Percentiles rank a stretch among this genome's conserved stretches.
These are phyloP conservation scores for Fusarium haematococcum DNA, from an alignment of 2,329 filamentous ascomycete species.

Conservation along the genomic window DNA sequence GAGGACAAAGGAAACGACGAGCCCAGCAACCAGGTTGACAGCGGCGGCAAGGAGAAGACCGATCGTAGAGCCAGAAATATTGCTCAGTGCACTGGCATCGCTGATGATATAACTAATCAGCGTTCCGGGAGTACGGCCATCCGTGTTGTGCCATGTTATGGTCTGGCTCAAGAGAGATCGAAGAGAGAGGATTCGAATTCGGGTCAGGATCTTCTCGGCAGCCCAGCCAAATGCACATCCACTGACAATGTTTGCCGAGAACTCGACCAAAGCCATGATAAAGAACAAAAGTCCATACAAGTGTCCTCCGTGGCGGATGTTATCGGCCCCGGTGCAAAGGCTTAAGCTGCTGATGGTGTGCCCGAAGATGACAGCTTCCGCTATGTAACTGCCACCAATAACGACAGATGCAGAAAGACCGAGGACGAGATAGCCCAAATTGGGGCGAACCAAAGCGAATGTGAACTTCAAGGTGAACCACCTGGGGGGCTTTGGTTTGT, in stretches of 20 bases:
- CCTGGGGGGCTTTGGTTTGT: background rate
- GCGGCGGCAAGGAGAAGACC: slow-evolving; percentile 74
- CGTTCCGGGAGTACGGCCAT: slow-evolving; percentile 59
- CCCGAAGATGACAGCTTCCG: slow-evolving; percentile 63
- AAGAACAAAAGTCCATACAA: slow-evolving; percentile 67
- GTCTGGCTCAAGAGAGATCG: slow-evolving; percentile 73
- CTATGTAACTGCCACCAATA: slow-evolving; percentile 63
- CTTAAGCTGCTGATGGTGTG: slow-evolving; percentile 54
- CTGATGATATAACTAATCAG: slow-evolving; percentile 75
- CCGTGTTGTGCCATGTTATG: slow-evolving; percentile 75
- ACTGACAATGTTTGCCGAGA: slow-evolving; percentile 66
- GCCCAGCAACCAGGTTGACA: slow-evolving; percentile 63
- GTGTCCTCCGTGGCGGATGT: slow-evolving; percentile 50
- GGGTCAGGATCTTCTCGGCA: slow-evolving; percentile 68
- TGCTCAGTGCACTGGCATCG: slow-evolving; percentile 71
- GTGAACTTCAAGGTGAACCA: slow-evolving; percentile 7
- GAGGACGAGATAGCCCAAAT: slow-evolving; percentile 22
- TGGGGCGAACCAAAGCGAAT: slow-evolving; percentile 50
- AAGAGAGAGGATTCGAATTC: slow-evolving; percentile 55
- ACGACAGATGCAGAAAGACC: slow-evolving; percentile 51
- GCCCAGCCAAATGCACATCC: slow-evolving; percentile 51
- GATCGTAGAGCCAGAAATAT: slow-evolving; percentile 74
- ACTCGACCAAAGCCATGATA: slow-evolving; percentile 58
- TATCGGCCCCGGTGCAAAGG: slow-evolving; percentile 33
- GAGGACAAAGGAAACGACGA: slow-evolving; percentile 65